phyloP scores from a whole-genome alignment of 2,329 filamentous ascomycete genomes.

The Exophiala oligosperma region DNA sequence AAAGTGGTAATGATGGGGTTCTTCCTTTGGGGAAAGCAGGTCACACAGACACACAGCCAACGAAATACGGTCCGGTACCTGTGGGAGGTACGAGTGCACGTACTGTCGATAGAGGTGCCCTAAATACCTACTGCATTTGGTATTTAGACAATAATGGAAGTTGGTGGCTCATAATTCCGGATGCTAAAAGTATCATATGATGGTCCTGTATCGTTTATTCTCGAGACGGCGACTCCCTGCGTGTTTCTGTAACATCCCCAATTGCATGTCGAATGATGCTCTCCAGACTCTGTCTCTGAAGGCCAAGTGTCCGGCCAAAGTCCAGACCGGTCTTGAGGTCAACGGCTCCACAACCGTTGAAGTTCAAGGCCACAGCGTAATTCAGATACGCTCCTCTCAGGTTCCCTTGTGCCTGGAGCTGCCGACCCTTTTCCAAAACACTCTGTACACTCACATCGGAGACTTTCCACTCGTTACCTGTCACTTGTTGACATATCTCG shows the following conservation, averaged over 20 bases:
- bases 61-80: background rate
- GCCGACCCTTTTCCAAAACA: background rate
- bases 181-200: no score
- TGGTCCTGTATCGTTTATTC: no score
- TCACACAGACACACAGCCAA: background rate
- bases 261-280: background rate
- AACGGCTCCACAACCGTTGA: background rate
- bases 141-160: no score
- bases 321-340: background rate
- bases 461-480: background rate
- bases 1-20: slow-evolving; percentile 1
- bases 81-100: no score
- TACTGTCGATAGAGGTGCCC: no score
- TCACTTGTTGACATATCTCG: background rate
- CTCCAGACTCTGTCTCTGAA: background rate
- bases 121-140: no score
- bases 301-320: background rate
- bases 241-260: background rate
- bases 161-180: no score
- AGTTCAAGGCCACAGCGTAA: background rate
- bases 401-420: background rate
- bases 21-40: background rate
- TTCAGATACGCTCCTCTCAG: slow-evolving; percentile 1
- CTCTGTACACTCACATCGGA: background rate
- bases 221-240: no score